Base-by-base conservation (phyloP, 257 asterid species). In the Schizonepeta tenuifolia region DNA sequence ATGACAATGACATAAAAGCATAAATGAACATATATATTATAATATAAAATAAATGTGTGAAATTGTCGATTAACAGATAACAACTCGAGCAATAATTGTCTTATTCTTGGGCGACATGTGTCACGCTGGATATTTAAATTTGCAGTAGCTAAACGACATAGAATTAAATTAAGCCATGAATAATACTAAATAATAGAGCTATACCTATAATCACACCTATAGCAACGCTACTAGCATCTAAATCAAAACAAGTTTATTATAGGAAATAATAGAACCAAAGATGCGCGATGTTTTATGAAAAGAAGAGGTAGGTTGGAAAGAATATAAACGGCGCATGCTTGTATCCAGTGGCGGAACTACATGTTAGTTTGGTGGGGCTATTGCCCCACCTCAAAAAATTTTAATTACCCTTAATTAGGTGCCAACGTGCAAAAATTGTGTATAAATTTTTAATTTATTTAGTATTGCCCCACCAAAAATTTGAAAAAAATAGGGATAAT, bases 271-370 rank as follows among this genome's bases (percentile, higher is more conserved):
- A 13, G 11, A 71, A 13, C 9, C 10, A 38, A 36, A 67, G 14
- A 68, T 70, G 46, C 50, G 46, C 13, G 26, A 14, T 13, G 31
- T 58, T 20, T 71, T 15, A 62, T 36, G 24, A 54, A 53, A 40
- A 64, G 44, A 28, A 26, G 21, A 24, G 58, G 72, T 53, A 53
- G 58, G 71, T 11, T 40, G 59, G 59, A 40, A 9, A 21, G 73
- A 55, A 55, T 74, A 55, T 31, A 65, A 55, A 65, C 78, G 73
- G 73, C 73, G 73, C 78, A 65, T 40, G 73, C 78, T 74, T 31
- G 57, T 47, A 28, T 13, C 51, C n/a, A n/a, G n/a, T n/a, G n/a
- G n/a, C n/a, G n/a, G n/a, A n/a, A n/a, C n/a, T n/a, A n/a, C n/a
- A n/a, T n/a, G n/a, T n/a, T n/a, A n/a, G n/a, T n/a, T n/a, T n/a